Evolutionary conservation across 2,329 filamentous ascomycete species (phyloP), one percentile per base, ranked within the genome.

Genomic region (Ceratocystis cubensis): DNA sequence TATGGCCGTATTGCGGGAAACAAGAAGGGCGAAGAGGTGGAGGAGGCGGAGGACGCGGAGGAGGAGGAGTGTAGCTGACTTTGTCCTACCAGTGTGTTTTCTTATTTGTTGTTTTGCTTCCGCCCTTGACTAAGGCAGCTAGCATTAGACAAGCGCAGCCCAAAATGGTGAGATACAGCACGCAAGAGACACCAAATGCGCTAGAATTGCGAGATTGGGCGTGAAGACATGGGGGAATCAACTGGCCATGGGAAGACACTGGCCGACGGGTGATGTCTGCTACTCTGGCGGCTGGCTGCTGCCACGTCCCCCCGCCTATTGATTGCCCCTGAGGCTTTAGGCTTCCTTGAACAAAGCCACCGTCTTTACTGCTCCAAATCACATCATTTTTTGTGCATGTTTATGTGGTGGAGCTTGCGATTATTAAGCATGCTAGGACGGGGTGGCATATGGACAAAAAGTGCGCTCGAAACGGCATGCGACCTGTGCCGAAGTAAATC

Each of bases 381-480:
- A 53, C 48, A 53, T 53, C 48, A 53, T 53, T 53, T 53, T 50
- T 17, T 22, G 17, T 25, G 37, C 10, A 41, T 41, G 37, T 41
- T 41, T 8, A 25, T 22, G 48, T n/a, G 22, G n/a, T 25, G 22
- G n/a, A 53, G 22, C 48, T 20, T 20, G n/a, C 48, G n/a, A 53
- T 53, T 53, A 53, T 53, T 53, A 53, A 53, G 48, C 48, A 53
- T 20, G 22, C 22, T n/a, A 25, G 10, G 48, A 53, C 22, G 48
- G n/a, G 48, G 30, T 37, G 13, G 33, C n/a, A 62, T 8, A 62
- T 22, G 15, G 33, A 37, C 1, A n/a, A 37, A 44, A 53, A 13
- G n/a, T n/a, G 22, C 53, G 53, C 53, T 63, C 61, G 45, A 63
- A 33, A 63, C 61, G 44, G 61, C 15, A 46, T 22, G 61, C 22